Base-by-base conservation (phyloP, 2,329 filamentous ascomycete genomes). In the Periconia macrospinosa region DNA sequence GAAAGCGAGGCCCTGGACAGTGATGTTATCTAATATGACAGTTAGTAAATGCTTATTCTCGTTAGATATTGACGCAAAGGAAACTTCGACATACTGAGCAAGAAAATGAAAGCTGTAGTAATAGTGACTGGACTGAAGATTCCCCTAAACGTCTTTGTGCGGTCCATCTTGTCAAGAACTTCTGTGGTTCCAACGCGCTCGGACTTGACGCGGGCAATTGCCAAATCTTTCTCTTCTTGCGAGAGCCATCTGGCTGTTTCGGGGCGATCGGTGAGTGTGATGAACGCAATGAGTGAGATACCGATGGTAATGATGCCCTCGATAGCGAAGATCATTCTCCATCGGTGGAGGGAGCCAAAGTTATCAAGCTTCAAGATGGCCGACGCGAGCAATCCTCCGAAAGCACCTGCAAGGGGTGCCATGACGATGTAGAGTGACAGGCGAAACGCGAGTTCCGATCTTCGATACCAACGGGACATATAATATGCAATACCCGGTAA, bases 401-500 rank as follows among this genome's bases (percentile, higher is more conserved):
- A 90, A 0, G 87, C 87, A 2, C 87, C 87, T 0, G 87, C 87
- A 0, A 91, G 76, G 0, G 87, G 86, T 0, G 86, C 83, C 81
- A 86, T 88, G 52, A 89, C 85, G 50, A 90, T 84, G 72, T 89
- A 90, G 1, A 90, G 74, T 0, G 85, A 83, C 0, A 90, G 75
- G 0, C 87, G 81, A 68, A 89, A 89, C 0, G 84, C 81, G 6
- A 91, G 75, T 70, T 91, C 88, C 47, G 81, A 81, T 30, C 85
- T 78, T n/a, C 86, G 78, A 60, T 90, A 91, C 87, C 87, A 91
- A 48, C 87, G 78, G 1, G 83, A 86, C 18, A 90, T 74, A 62
- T 90, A 91, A 71, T 90, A 91, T 0, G 87, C 86, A 41, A 90
- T 89, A 0, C 88, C 88, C 0, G 88, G 88, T 50, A 91, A 71